These are phyloP conservation scores for Helichrysum umbraculigerum DNA, from an alignment of 129 eudicot species.

Conservation along the genomic window DNA sequence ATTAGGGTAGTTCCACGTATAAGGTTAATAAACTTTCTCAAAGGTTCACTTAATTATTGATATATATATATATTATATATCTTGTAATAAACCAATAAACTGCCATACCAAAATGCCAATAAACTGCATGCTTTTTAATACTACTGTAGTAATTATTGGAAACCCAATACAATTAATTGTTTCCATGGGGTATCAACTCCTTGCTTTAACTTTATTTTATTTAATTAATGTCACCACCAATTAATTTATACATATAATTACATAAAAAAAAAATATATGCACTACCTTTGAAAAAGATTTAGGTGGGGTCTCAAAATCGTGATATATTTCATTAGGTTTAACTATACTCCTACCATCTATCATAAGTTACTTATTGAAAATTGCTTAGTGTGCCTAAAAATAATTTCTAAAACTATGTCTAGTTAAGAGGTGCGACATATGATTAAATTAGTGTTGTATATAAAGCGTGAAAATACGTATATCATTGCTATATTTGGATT, in stretches of 20 bases:
- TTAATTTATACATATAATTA: background rate
- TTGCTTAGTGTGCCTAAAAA: background rate
- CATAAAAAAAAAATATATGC: slow-evolving; percentile 10
- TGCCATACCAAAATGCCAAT: too few relatives aligned
- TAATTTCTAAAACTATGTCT: background rate
- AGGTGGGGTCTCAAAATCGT: slow-evolving; percentile 42
- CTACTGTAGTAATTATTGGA: background rate
- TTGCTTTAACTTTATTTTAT: slow-evolving; percentile 13
- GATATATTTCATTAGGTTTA: slow-evolving; percentile 26
- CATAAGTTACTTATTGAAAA: background rate
- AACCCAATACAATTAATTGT: background rate
- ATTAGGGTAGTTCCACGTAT: slow-evolving; percentile 17
- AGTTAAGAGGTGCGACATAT: too few relatives aligned
- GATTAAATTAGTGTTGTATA: too few relatives aligned
- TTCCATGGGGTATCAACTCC: background rate
- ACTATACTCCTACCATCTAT: slow-evolving; percentile 20
- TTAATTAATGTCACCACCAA: slow-evolving; percentile 23
- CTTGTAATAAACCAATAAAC: too few relatives aligned
- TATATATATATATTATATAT: too few relatives aligned
- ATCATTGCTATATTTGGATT: background rate
- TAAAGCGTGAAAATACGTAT: too few relatives aligned
- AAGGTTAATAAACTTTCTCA: too few relatives aligned
- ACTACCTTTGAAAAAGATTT: slow-evolving; percentile 42
- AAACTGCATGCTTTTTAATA: background rate
- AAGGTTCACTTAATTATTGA: too few relatives aligned